Percentiles rank a stretch among this genome's conserved stretches.
Evolutionary conservation across 805 yeast genomes (phyloP).

Genomic region (Metschnikowia vanudenii): DNA sequence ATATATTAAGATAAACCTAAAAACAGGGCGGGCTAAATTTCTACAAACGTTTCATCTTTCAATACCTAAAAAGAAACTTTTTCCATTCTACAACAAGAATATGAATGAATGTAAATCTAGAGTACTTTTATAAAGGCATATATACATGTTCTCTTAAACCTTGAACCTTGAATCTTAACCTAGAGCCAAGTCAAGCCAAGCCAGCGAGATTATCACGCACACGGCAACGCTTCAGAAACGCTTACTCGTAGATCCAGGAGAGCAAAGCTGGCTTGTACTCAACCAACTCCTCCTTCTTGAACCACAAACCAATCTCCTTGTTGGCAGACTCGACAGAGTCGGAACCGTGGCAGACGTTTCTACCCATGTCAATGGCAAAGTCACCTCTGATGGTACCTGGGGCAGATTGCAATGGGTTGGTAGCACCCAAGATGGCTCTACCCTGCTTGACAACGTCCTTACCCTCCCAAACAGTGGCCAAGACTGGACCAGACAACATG

Average conservation of each 20-base stretch:
- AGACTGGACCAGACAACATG: constrained; percentile 98
- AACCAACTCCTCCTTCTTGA: constrained; percentile 94
- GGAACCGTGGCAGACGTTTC: constrained; percentile 99
- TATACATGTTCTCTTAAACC: too few species aligned
- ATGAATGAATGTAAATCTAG: too few species aligned
- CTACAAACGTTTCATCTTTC: too few species aligned
- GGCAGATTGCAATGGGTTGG: constrained; percentile 95
- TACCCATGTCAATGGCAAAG: constrained; percentile 97
- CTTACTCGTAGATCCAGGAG: constrained; percentile 93
- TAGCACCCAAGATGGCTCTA: constrained; percentile 96
- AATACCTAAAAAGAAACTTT: too few species aligned
- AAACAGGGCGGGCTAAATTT: too few species aligned
- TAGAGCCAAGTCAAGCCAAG: too few species aligned
- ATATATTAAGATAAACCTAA: too few species aligned
- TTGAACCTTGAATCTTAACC: too few species aligned
- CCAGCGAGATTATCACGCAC: neutral
- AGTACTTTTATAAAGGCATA: too few species aligned
- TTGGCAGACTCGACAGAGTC: constrained; percentile 98
- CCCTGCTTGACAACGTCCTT: constrained; percentile 99
- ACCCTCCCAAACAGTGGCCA: constrained; percentile 99
- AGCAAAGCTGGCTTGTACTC: constrained; percentile 83
- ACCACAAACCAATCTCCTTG: constrained; percentile 96
- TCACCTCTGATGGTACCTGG: constrained; percentile 99
- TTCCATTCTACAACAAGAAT: too few species aligned
- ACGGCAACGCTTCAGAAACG: too few species aligned